phyloP scores from a whole-genome alignment of 1,284 basidiomycete genomes.

The Melanopsichium pennsylvanicum region DNA sequence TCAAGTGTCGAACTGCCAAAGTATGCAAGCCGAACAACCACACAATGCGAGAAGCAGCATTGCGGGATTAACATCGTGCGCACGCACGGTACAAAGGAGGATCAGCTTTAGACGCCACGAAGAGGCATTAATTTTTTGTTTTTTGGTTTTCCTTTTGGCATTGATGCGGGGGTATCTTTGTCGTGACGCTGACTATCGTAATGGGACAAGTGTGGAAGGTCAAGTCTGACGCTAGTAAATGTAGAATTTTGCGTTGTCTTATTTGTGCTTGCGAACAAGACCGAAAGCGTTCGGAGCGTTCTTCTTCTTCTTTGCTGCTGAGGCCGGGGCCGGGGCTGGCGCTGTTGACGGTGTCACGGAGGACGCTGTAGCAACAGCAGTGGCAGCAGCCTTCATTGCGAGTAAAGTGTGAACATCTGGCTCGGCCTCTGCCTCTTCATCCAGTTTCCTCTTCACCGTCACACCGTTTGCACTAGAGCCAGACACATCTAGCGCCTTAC shows the following conservation, averaged over 20 bases:
- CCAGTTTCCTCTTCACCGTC: constrained; percentile 38
- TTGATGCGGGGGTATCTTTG: background rate
- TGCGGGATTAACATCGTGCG: too few species aligned
- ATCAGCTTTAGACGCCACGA: too few species aligned
- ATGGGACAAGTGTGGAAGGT: too few species aligned
- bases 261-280: constrained; percentile 60
- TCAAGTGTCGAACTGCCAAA: too few species aligned
- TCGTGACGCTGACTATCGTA: too few species aligned
- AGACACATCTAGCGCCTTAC: constrained; percentile 70
- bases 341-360: background rate
- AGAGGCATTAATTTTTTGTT: too few species aligned
- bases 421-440: constrained; percentile 33
- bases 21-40: too few species aligned
- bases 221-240: too few species aligned
- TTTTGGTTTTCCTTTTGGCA: too few species aligned
- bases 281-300: constrained; percentile 58
- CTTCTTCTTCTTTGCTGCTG: constrained; percentile 47
- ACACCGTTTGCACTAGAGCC: background rate
- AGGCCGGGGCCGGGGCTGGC: constrained; percentile 1
- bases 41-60: too few species aligned
- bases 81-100: too few species aligned
- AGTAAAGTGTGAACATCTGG: constrained; percentile 23
- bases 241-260: too few species aligned
- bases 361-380: background rate
- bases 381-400: constrained; percentile 10